These are phyloP conservation scores for Coleophoma eucalyptorum DNA, from an alignment of 2,329 filamentous ascomycete genomes.

Conservation along the genomic window DNA sequence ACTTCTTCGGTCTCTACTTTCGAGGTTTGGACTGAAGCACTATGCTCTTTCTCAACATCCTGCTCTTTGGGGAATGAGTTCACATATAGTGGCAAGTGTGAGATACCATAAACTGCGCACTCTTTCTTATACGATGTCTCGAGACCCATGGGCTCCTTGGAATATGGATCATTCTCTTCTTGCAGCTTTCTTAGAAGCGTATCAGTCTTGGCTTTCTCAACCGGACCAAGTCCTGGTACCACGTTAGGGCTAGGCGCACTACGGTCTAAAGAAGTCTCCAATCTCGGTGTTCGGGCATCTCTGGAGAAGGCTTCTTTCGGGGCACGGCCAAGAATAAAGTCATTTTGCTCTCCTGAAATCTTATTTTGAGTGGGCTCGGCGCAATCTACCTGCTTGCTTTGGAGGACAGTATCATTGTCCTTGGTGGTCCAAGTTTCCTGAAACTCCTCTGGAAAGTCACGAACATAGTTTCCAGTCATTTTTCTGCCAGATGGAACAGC, in stretches of 20 bases:
- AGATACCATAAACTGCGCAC: constrained; percentile 10
- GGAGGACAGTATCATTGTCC: constrained; percentile 4
- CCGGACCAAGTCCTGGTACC: background rate
- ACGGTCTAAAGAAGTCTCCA: constrained; percentile 27
- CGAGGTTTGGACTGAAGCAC: background rate
- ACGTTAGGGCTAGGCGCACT: background rate
- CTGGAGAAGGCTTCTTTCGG: constrained; percentile 14
- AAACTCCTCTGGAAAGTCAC: constrained; percentile 51
- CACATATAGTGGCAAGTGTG: background rate
- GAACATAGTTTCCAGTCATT: constrained; percentile 44
- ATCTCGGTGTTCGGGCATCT: constrained; percentile 13
- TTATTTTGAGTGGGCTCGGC: constrained; percentile 7
- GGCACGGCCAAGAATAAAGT: constrained; percentile 18
- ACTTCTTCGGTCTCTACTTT: background rate
- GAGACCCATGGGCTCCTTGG: constrained; percentile 41
- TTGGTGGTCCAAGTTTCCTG: constrained; percentile 33
- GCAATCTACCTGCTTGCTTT: too few relatives aligned
- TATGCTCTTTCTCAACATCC: background rate
- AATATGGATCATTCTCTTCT: constrained; percentile 32
- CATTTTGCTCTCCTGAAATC: constrained; percentile 5
- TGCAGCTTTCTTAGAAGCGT: constrained; percentile 29
- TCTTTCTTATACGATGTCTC: constrained; percentile 45
- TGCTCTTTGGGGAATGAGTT: background rate
- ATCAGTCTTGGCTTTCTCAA: background rate
- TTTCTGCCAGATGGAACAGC: constrained; percentile 2